A percentile compares a stretch with the other conserved stretches of the same genome.
Conservation (phyloP, 805 yeast species). For the Candida adriatica region DNA sequence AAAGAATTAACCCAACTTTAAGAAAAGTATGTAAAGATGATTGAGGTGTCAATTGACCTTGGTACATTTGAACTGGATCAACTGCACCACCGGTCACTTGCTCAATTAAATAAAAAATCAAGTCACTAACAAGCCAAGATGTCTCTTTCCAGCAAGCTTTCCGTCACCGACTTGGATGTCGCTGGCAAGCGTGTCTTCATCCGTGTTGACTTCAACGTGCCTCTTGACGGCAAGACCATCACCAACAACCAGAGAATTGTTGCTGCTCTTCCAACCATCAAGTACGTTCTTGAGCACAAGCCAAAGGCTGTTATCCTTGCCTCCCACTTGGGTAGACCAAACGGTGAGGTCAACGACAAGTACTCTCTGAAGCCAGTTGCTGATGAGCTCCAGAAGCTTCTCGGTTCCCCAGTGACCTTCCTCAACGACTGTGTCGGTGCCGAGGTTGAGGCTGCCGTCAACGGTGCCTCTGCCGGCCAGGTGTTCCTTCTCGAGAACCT, state of each 20-base stretch:
- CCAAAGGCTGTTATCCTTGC: slow-evolving; percentile 92
- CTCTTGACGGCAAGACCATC: slow-evolving; percentile 91
- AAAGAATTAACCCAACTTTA: too few relatives aligned
- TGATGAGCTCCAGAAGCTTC: slow-evolving; percentile 73
- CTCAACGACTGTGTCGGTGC: slow-evolving; percentile 88
- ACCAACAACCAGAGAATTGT: slow-evolving; percentile 99
- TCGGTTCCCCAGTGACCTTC: slow-evolving; percentile 72
- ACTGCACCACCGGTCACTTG: too few relatives aligned
- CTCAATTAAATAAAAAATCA: neutral
- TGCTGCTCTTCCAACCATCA: slow-evolving; percentile 97
- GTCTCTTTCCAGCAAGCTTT: slow-evolving; percentile 91
- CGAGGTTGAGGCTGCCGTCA: slow-evolving; percentile 77
- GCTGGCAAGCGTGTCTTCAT: slow-evolving; percentile 93
- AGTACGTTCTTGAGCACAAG: slow-evolving; percentile 85
- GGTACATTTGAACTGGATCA: too few relatives aligned
- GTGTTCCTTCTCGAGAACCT: slow-evolving; percentile 92
- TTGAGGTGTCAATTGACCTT: too few relatives aligned
- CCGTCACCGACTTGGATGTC: slow-evolving; percentile 86
- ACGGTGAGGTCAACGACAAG: slow-evolving; percentile 82
- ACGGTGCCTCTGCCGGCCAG: slow-evolving; percentile 68
- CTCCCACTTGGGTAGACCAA: slow-evolving; percentile 99
- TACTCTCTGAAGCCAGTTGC: slow-evolving; percentile 93
- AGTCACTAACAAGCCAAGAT: slow-evolving; percentile 31
- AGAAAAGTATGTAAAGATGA: too few relatives aligned
- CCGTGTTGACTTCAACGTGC: slow-evolving; percentile 95